phyloP scores from a whole-genome alignment of 495 filamentous ascomycete species.

The Penicillium paxilli region DNA sequence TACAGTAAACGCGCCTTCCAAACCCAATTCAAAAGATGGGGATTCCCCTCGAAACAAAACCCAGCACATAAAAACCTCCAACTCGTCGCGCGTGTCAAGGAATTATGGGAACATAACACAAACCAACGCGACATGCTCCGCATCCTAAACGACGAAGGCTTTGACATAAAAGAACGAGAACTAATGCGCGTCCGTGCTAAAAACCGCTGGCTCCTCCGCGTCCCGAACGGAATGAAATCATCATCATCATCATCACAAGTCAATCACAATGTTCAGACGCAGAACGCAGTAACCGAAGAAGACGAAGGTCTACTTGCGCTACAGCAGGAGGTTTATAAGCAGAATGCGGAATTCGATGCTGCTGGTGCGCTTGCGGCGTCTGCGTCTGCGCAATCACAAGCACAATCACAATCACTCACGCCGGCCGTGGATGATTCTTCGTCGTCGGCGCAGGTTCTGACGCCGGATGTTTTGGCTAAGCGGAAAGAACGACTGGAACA shows the following conservation, averaged over 20 bases:
- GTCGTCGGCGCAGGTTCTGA: conserved; percentile 36
- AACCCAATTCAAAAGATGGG: conserved; percentile 73
- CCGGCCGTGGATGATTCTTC: conserved; percentile 11
- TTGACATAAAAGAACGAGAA: conserved; percentile 67
- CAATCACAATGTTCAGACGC: background rate
- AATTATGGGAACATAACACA: conserved; percentile 75
- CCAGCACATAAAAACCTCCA: conserved; percentile 65
- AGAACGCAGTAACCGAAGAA: conserved; percentile 27
- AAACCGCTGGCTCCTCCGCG: conserved; percentile 64
- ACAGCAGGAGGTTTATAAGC: conserved; percentile 45
- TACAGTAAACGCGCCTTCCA: conserved; percentile 77
- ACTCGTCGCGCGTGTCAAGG: conserved; percentile 65
- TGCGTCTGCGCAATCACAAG: background rate
- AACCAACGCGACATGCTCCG: conserved; percentile 70
- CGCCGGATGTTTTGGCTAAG: conserved; percentile 55
- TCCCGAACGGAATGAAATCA: conserved; percentile 56
- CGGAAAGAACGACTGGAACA: conserved; percentile 55
- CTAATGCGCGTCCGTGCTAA: conserved; percentile 64
- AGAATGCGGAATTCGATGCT: conserved; percentile 27
- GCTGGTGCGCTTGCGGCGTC: conserved; percentile 15
- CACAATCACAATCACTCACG: conserved; percentile 8
- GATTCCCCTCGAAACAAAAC: conserved; percentile 72
- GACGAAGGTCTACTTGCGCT: conserved; percentile 42
- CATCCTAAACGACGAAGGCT: conserved; percentile 70
- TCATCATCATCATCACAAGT: conserved; percentile 8